Evolutionary conservation across 805 yeast species (phyloP).

Genomic region (Lipomyces mesembrius): DNA sequence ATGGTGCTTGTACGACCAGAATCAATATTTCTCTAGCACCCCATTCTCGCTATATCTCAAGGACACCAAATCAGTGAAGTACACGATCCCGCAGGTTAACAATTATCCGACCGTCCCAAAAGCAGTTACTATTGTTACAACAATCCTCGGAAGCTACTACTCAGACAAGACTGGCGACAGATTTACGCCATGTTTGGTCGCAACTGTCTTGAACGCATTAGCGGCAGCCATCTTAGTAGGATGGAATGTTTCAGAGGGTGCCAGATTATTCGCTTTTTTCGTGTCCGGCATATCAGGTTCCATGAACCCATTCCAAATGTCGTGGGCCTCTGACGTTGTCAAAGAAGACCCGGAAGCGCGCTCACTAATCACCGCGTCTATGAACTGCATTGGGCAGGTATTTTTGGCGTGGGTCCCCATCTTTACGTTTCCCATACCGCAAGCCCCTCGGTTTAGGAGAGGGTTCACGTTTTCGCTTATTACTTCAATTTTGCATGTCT

Average conservation of each 20-base stretch:
- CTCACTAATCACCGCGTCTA: conserved; percentile 44
- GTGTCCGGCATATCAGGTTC: conserved; percentile 18
- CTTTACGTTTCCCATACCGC: conserved; percentile 45
- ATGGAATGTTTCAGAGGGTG: conserved; percentile 44
- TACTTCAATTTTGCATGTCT: conserved; percentile 15
- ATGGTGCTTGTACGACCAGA: conserved; percentile 32
- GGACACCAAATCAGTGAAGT: conserved; percentile 42
- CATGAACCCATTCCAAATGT: conserved; percentile 35
- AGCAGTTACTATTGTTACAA: conserved; percentile 50
- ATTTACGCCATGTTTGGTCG: conserved; percentile 59
- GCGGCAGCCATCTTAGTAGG: conserved; percentile 68
- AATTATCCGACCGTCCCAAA: conserved; percentile 51
- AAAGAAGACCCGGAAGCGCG: conserved; percentile 44
- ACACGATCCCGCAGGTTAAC: conserved; percentile 47
- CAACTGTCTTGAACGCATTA: conserved; percentile 73
- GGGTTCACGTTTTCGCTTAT: conserved; percentile 25
- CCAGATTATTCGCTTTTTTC: conserved; percentile 22
- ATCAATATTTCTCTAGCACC: conserved; percentile 20
- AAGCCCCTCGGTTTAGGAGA: conserved; percentile 42
- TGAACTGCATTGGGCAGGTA: conserved; percentile 45
- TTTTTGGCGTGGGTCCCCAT: conserved; percentile 49
- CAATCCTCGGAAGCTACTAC: conserved; percentile 24
- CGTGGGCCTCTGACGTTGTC: conserved; percentile 41
- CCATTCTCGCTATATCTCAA: conserved; percentile 49
- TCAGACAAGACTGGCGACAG: conserved; percentile 34